phyloP scores from a whole-genome alignment of 305 asterid genomes.

The Fraxinus sp. region DNA sequence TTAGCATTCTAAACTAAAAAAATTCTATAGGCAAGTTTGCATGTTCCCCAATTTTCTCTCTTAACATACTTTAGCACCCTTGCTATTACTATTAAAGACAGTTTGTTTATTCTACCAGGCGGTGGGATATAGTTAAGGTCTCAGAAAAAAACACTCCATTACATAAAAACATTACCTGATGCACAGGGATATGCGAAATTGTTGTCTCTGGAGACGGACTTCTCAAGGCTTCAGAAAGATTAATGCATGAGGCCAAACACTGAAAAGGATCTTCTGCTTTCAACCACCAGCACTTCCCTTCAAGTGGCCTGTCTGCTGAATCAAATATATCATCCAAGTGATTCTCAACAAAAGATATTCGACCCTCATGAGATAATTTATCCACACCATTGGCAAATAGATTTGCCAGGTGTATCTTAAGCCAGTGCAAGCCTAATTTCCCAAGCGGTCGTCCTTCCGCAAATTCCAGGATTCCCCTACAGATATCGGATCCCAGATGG shows the following conservation, averaged over 20 bases:
- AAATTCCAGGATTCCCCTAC: conserved; percentile 93
- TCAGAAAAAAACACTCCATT: neutral
- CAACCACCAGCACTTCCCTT: conserved; percentile 95
- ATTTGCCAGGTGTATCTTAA: conserved; percentile 92
- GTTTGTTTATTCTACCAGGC: conserved; percentile 4
- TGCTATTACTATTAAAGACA: neutral
- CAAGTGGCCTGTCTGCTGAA: conserved; percentile 93
- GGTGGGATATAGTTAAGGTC: conserved; percentile 5
- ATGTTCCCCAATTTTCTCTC: neutral
- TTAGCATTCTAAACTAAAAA: neutral
- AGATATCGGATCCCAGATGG: conserved; percentile 92
- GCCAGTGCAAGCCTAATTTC: conserved; percentile 79
- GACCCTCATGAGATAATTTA: conserved; percentile 85
- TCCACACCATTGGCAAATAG: conserved; percentile 92
- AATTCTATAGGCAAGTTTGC: neutral
- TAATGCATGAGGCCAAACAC: conserved; percentile 78
- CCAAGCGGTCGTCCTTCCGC: conserved; percentile 92
- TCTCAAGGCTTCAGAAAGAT: conserved; percentile 85
- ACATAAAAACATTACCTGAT: conserved; percentile 60
- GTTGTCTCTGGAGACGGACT: conserved; percentile 68
- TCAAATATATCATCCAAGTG: conserved; percentile 93
- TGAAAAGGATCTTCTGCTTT: conserved; percentile 99
- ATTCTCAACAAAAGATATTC: conserved; percentile 76
- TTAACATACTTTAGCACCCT: neutral
- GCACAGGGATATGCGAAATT: conserved; percentile 84